phyloP scores from a whole-genome alignment of 108 stramenopile genomes.

The Cyclotella cryptica region DNA sequence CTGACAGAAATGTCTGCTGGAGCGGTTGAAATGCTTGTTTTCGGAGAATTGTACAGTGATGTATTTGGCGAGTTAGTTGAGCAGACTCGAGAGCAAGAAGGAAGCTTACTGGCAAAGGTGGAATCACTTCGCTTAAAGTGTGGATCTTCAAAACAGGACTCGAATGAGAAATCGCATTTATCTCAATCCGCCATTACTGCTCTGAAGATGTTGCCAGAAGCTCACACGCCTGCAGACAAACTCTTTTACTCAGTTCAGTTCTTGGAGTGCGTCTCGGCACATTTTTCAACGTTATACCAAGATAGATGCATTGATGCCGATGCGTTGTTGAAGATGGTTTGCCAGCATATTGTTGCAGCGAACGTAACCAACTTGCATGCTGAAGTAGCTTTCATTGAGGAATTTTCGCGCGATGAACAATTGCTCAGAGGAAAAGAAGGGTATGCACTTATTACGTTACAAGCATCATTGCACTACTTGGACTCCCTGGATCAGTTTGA shows the following conservation, averaged over 20 bases:
- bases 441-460: slow-evolving; percentile 85
- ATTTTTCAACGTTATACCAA: slow-evolving; percentile 52
- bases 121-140: slow-evolving; percentile 36
- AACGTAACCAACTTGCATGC: slow-evolving; percentile 73
- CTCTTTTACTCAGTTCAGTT: slow-evolving; percentile 72
- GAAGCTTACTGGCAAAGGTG: slow-evolving; percentile 54
- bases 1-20: slow-evolving; percentile 80
- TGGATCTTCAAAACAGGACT: neutral
- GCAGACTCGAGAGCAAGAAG: slow-evolving; percentile 44
- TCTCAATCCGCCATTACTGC: slow-evolving; percentile 66
- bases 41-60: slow-evolving; percentile 80
- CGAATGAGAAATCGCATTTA: slow-evolving; percentile 26
- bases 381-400: slow-evolving; percentile 86
- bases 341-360: slow-evolving; percentile 79
- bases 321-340: slow-evolving; percentile 79
- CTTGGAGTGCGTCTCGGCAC: slow-evolving; percentile 73
- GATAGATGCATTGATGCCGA: slow-evolving; percentile 75
- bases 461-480: slow-evolving; percentile 86
- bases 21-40: slow-evolving; percentile 81
- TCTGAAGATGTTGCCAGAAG: slow-evolving; percentile 60
- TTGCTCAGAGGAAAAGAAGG: slow-evolving; percentile 86
- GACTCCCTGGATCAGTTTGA: slow-evolving; percentile 70
- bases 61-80: slow-evolving; percentile 45
- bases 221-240: slow-evolving; percentile 78
- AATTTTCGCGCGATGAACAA: slow-evolving; percentile 88